Conservation (phyloP, 73 alveolate genomes). For the Effrenium voratum region DNA sequence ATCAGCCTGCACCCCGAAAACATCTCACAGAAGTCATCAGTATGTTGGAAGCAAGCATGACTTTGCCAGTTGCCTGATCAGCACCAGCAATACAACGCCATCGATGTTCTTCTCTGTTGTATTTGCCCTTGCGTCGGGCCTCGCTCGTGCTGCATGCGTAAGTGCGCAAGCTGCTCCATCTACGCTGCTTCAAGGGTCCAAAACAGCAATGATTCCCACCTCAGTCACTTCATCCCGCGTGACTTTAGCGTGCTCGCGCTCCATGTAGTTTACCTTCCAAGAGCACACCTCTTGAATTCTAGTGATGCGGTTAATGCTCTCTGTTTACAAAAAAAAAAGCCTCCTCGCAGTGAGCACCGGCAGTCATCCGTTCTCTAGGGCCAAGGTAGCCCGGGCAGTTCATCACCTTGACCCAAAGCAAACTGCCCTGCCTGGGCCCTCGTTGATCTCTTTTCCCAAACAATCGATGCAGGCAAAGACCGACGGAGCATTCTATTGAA, state of each 20-base stretch:
- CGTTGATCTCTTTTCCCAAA: background rate
- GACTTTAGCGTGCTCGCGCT: conserved; percentile 86
- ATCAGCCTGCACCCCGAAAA: conserved; percentile 13
- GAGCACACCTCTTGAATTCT: background rate
- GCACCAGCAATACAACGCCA: conserved; percentile 93
- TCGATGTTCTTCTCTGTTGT: conserved; percentile 76
- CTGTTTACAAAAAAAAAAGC: background rate
- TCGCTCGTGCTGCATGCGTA: background rate
- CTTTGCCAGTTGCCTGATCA: conserved; percentile 27
- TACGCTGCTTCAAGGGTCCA: background rate
- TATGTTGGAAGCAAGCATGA: background rate
- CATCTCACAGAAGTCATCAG: background rate
- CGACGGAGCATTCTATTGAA: background rate
- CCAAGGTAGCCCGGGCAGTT: conserved; percentile 87
- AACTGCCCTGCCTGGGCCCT: background rate
- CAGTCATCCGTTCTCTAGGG: conserved; percentile 74
- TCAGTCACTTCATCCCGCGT: conserved; percentile 85
- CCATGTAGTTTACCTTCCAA: conserved; percentile 68
- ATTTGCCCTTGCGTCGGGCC: conserved; percentile 84
- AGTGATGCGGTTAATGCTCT: background rate
- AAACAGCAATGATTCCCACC: background rate
- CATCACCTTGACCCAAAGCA: conserved; percentile 17
- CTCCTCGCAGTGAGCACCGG: conserved; percentile 83
- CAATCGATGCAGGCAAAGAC: background rate
- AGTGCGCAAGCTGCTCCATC: background rate